Percentiles rank a stretch among this genome's conserved stretches.
These are phyloP conservation scores for Ananas comosus DNA, from an alignment of 176 grass and related monocot genomes.

Conservation along the genomic window DNA sequence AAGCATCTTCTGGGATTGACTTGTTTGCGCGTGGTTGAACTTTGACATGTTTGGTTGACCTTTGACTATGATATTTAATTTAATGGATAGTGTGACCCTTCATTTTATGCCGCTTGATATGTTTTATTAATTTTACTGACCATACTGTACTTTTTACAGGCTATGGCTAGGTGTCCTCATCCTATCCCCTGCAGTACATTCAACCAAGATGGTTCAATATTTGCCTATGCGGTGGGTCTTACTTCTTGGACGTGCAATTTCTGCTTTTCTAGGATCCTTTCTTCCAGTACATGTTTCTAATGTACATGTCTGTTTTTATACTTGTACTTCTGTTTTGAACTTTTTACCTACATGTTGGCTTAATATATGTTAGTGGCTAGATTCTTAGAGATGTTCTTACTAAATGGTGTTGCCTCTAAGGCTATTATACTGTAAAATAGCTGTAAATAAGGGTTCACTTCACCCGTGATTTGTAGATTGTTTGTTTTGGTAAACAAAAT, in stretches of 20 bases:
- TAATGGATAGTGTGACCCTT: slow-evolving; percentile 22
- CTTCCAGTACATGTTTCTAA: not conserved
- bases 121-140: not conserved
- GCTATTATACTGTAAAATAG: no score
- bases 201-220: slow-evolving; percentile 92
- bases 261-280: not conserved
- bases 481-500: no score
- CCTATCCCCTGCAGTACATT: slow-evolving; percentile 89
- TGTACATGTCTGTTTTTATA: not conserved
- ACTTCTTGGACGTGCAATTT: not conserved
- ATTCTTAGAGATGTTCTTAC: no score
- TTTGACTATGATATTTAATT: slow-evolving; percentile 21
- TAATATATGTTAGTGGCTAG: no score
- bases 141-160: slow-evolving; percentile 33
- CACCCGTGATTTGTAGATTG: no score
- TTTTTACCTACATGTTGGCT: not conserved
- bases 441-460: no score
- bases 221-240: slow-evolving; percentile 76
- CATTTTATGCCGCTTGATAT: not conserved
- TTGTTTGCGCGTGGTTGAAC: not conserved
- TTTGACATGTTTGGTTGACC: not conserved
- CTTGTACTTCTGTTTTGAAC: not conserved
- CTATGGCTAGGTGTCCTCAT: slow-evolving; percentile 64
- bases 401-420: no score
- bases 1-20: not conserved